Evolutionary conservation across 192 early-diverging fungal genomes (phyloP).

Genomic region (Umbelopsis sp.): DNA sequence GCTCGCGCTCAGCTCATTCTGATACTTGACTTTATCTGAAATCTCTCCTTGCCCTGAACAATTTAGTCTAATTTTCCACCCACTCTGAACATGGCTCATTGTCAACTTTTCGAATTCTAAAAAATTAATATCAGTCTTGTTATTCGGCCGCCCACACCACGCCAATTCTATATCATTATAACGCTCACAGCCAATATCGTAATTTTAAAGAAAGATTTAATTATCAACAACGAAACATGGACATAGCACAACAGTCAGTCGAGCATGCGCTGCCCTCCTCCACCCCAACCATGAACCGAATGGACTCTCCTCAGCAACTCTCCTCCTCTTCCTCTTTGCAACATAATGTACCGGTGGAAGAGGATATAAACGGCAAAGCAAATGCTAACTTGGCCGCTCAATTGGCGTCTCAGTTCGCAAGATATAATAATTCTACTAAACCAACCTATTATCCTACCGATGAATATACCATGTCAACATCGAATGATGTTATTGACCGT

Average conservation of each 20-base stretch:
- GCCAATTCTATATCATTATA: no score
- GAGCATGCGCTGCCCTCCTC: neutral
- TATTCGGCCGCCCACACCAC: no score
- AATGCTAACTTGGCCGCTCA: neutral
- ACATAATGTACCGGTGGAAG: neutral
- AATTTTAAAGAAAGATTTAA: neutral
- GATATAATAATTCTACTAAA: neutral
- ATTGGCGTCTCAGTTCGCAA: conserved; percentile 3
- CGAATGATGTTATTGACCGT: conserved; percentile 54
- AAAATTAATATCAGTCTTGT: no score
- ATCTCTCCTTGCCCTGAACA: neutral
- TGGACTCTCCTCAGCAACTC: no score
- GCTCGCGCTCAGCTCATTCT: no score
- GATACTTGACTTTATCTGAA: neutral
- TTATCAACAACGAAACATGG: neutral
- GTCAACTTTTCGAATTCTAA: no score
- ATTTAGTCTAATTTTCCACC: no score
- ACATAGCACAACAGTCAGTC: conserved; percentile 9
- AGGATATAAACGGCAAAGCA: neutral
- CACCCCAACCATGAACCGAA: neutral
- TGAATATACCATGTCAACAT: conserved; percentile 13
- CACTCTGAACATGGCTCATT: no score
- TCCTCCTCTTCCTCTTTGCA: neutral
- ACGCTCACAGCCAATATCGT: no score
- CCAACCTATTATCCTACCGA: conserved; percentile 2